Evolutionary conservation across 2,329 filamentous ascomycete species (phyloP).

Genomic region (Exophiala calicioides): DNA sequence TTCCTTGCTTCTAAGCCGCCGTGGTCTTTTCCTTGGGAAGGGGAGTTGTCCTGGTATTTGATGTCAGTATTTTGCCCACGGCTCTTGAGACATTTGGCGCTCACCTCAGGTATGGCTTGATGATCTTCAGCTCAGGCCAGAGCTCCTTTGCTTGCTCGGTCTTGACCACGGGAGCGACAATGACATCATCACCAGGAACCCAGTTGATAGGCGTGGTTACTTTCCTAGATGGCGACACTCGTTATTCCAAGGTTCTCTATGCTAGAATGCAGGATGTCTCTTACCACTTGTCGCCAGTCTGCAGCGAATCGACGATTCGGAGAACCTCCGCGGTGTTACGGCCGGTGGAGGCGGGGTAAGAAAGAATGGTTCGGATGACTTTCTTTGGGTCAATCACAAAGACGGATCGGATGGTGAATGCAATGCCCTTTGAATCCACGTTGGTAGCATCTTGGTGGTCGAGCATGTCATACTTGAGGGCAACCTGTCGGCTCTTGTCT

Average conservation of each 20-base stretch:
- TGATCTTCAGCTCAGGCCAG: slow-evolving; percentile 61
- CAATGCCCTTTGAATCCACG: slow-evolving; percentile 49
- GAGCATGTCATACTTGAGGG: slow-evolving; percentile 45
- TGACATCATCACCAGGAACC: slow-evolving; percentile 60
- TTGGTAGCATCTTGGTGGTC: slow-evolving; percentile 45
- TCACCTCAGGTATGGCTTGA: slow-evolving; percentile 65
- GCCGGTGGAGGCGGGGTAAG: slow-evolving; percentile 64
- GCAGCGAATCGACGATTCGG: slow-evolving; percentile 59
- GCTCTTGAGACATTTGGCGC: no score
- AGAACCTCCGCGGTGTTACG: slow-evolving; percentile 60
- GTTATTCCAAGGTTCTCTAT: no score
- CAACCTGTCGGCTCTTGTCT: slow-evolving; percentile 45
- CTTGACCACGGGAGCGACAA: slow-evolving; percentile 61
- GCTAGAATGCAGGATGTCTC: no score
- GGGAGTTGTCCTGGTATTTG: slow-evolving; percentile 61
- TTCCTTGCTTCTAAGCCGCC: slow-evolving; percentile 30
- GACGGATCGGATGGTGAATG: slow-evolving; percentile 66
- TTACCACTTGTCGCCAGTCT: slow-evolving; percentile 63
- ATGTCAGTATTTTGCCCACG: no score
- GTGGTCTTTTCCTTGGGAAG: slow-evolving; percentile 61
- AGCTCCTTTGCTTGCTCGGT: slow-evolving; percentile 60
- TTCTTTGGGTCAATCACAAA: slow-evolving; percentile 67
- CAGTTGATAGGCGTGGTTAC: slow-evolving; percentile 65
- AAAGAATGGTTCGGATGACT: slow-evolving; percentile 63
- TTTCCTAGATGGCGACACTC: no score